Evolutionary conservation across 2,329 filamentous ascomycete species (phyloP), one percentile per base, ranked within the genome.

Genomic region (Ceratocystis albifundus): DNA sequence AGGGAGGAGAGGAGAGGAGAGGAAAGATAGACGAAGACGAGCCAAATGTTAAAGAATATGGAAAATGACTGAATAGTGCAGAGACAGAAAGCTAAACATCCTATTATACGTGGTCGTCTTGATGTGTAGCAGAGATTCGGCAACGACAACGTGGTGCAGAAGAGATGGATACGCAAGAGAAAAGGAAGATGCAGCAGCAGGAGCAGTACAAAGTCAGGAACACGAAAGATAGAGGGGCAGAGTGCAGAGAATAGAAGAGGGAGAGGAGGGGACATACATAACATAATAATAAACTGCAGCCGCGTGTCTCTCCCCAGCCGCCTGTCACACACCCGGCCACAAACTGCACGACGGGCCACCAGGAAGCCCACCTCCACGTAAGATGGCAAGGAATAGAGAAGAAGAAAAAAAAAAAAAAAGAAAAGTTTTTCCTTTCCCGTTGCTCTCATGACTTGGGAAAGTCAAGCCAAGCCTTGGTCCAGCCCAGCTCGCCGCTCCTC

Each of bases 331-430:
- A 41, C 10, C 36, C 36, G 36, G 36, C 36, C 36, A 41, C 10
- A 12, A 41, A 41, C 10, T 41, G 36, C 36, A 41, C 36, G 36
- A 41, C 36, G 1, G 36, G 36, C 36, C 36, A 41, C 36, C 10
- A 12, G 8, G 10, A 41, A 41, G 36, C 32, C 32, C 28, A 4
- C 28, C 10, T 41, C 36, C 4, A 0, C 8, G 10, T 20, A 53
- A 53, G 48, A 53, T 53, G 20, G 20, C 15, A 53, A 53, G 25
- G 5, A 53, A 53, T 7, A 53, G 12, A 53, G 25, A 53, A 53
- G 30, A 50, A 62, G 62, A 67, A 57, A 55, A 55, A 25, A 25
- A 55, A 6, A n/a, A n/a, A n/a, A n/a, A n/a, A n/a, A n/a, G n/a
- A n/a, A n/a, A 57, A 30, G 10, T 1, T 12, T 41, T 41, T 41